These are phyloP conservation scores for Xylona heveae DNA, from an alignment of 495 filamentous ascomycete species.

Conservation along the genomic window DNA sequence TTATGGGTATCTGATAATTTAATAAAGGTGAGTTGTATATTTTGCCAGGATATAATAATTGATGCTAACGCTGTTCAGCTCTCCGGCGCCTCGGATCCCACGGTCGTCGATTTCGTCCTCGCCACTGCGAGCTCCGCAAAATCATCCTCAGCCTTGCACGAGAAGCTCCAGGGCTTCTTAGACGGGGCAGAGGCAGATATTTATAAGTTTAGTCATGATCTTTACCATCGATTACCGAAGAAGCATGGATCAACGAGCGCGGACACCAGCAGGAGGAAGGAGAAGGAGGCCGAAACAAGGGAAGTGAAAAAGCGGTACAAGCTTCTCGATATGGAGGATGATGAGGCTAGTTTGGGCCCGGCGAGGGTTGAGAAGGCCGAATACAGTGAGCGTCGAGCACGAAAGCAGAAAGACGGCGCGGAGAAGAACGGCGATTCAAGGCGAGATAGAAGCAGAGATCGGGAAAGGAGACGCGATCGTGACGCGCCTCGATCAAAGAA, in stretches of 20 bases:
- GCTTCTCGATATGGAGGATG: constrained; percentile 68
- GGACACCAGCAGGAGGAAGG: constrained; percentile 1
- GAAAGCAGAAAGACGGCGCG: constrained; percentile 12
- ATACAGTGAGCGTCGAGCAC: constrained; percentile 13
- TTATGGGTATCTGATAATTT: constrained; percentile 8
- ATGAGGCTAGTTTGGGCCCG: constrained; percentile 15
- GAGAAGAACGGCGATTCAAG: constrained; percentile 12
- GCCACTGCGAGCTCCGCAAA: constrained; percentile 34
- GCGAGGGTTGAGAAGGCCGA: background rate
- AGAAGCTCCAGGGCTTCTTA: constrained; percentile 30
- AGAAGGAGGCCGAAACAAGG: constrained; percentile 6
- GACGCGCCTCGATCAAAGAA: constrained; percentile 23
- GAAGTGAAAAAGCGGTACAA: constrained; percentile 46
- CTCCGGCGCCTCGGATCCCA: constrained; percentile 36
- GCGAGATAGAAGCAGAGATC: constrained; percentile 23
- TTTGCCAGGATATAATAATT: too few relatives aligned
- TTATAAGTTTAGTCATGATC: constrained; percentile 27
- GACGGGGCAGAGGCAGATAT: constrained; percentile 28
- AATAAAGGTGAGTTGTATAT: too few relatives aligned
- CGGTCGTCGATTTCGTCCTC: constrained; percentile 38
- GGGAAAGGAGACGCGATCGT: constrained; percentile 21
- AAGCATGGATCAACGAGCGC: constrained; percentile 3
- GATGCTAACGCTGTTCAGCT: constrained; percentile 14
- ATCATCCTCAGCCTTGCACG: constrained; percentile 27
- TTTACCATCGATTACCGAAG: constrained; percentile 22